Evolutionary conservation across 75 land plant genomes (phyloP).

Genomic region (Ceratopteris richardii): DNA sequence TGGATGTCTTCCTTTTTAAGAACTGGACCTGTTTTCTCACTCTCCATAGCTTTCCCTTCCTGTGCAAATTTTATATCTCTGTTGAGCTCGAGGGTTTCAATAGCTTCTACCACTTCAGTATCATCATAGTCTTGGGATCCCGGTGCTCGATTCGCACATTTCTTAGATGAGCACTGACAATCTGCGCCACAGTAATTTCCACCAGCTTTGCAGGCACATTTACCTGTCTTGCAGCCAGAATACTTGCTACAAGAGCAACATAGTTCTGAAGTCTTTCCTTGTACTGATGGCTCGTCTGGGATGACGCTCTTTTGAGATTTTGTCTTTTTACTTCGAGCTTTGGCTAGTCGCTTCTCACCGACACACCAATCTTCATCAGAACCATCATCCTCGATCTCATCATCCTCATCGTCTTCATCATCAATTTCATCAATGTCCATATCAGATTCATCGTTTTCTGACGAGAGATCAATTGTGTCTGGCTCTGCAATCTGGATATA

Average conservation of each 20-base stretch:
- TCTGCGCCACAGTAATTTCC: conserved; percentile 43
- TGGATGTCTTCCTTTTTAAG: conserved; percentile 11
- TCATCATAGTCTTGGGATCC: neutral
- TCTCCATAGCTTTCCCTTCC: neutral
- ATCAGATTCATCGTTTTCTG: neutral
- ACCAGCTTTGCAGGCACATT: conserved; percentile 65
- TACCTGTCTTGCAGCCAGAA: conserved; percentile 70
- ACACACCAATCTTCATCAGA: conserved; percentile 24
- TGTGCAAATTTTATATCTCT: conserved; percentile 1
- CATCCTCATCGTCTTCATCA: conserved; percentile 23
- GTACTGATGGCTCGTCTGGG: neutral
- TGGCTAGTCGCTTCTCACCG: conserved; percentile 20
- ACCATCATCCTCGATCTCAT: too few species aligned
- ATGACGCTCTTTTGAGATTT: conserved; percentile 4
- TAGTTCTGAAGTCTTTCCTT: conserved; percentile 1
- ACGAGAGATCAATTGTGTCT: conserved; percentile 7
- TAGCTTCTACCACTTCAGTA: conserved; percentile 10
- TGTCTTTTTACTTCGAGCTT: neutral
- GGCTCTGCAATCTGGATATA: neutral
- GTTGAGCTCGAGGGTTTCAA: conserved; percentile 8
- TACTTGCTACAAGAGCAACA: conserved; percentile 64
- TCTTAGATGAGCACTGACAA: conserved; percentile 56
- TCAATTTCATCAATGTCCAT: conserved; percentile 58
- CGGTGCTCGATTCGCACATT: conserved; percentile 61
- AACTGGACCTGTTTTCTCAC: neutral